A percentile compares a stretch with the other conserved stretches of the same genome.
phyloP scores from a whole-genome alignment of 495 filamentous ascomycete genomes.

The Hypoxylon perforatum region DNA sequence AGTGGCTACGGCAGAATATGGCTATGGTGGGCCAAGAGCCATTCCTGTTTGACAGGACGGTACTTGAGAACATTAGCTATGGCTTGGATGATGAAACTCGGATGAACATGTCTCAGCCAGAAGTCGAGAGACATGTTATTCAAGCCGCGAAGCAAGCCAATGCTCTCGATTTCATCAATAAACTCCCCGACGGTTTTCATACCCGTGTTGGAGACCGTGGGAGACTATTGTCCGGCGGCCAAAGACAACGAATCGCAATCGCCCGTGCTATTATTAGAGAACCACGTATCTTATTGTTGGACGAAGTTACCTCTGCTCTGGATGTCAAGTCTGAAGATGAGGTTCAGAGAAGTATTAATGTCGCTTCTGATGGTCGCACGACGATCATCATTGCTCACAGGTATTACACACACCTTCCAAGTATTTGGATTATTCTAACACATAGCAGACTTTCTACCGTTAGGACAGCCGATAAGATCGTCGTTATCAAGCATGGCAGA shows the following conservation, averaged over 20 bases:
- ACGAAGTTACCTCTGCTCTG: slow-evolving; percentile 84
- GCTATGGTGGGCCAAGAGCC: slow-evolving; percentile 69
- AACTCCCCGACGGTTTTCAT: slow-evolving; percentile 64
- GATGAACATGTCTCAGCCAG: too few relatives aligned
- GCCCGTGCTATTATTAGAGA: slow-evolving; percentile 77
- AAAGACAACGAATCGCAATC: slow-evolving; percentile 77
- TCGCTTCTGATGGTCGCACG: slow-evolving; percentile 74
- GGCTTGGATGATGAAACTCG: slow-evolving; percentile 57
- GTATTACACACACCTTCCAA: too few relatives aligned
- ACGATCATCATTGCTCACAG: slow-evolving; percentile 85
- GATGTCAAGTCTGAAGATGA: slow-evolving; percentile 76
- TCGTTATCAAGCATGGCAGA: slow-evolving; percentile 69
- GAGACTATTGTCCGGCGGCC: slow-evolving; percentile 61
- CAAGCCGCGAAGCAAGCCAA: slow-evolving; percentile 55
- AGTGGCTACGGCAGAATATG: slow-evolving; percentile 64
- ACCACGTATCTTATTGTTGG: slow-evolving; percentile 81
- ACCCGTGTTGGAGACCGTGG: slow-evolving; percentile 65
- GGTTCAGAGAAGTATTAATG: slow-evolving; percentile 75
- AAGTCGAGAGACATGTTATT: slow-evolving; percentile 55
- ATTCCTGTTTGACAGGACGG: slow-evolving; percentile 68
- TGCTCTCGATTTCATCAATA: slow-evolving; percentile 54
- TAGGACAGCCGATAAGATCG: slow-evolving; percentile 75
- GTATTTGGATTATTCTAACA: too few relatives aligned
- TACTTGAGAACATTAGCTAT: slow-evolving; percentile 66
- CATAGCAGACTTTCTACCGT: slow-evolving; percentile 80